These are phyloP conservation scores for Colletotrichum tabaci DNA, from an alignment of 2,329 filamentous ascomycete genomes.

Conservation along the genomic window DNA sequence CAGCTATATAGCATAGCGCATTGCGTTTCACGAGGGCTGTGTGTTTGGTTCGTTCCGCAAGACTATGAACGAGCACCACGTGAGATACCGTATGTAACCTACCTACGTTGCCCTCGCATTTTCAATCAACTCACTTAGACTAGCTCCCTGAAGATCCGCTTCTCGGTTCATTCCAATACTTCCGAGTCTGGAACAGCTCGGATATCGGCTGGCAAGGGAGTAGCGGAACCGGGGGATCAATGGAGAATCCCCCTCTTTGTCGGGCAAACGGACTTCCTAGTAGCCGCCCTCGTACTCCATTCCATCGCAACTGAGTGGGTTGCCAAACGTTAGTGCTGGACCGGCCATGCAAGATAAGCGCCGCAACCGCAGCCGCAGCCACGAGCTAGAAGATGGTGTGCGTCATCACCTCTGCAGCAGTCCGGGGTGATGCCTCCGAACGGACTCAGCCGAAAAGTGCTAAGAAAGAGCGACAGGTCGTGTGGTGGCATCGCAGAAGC, in stretches of 20 bases:
- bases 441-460: background rate
- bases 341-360: background rate
- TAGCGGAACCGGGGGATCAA: background rate
- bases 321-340: background rate
- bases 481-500: conserved; percentile 19
- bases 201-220: background rate
- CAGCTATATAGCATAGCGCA: no score
- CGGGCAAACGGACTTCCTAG: no score
- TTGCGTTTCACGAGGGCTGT: no score
- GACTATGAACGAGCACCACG: no score
- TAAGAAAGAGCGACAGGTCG: background rate
- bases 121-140: background rate
- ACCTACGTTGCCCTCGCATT: no score
- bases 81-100: no score
- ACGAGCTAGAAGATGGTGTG: background rate
- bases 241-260: background rate
- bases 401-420: conserved; percentile 3
- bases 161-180: no score
- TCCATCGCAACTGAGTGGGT: no score
- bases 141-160: no score
- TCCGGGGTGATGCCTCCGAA: background rate
- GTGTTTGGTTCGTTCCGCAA: no score
- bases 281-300: background rate
- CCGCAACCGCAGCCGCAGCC: background rate
- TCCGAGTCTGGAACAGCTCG: background rate